phyloP scores from a whole-genome alignment of 1,284 basidiomycete species.

The Microbotryum intermedium region DNA sequence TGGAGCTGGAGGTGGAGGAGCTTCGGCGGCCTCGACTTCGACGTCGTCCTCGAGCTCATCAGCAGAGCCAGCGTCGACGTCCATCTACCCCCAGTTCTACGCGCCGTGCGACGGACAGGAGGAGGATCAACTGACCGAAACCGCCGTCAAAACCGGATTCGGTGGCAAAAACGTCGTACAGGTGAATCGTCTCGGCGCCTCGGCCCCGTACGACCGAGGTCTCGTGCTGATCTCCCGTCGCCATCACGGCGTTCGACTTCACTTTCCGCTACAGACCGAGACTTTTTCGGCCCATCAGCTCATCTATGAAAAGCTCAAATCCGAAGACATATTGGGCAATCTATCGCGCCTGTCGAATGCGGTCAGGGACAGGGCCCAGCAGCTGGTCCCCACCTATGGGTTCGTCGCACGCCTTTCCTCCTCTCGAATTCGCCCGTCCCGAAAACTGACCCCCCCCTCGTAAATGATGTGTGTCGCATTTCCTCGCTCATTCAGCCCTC shows the following conservation, averaged over 20 bases:
- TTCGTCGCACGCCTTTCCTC: slow-evolving; percentile 15
- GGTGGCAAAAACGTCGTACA: slow-evolving; percentile 53
- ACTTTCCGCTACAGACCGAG: slow-evolving; percentile 43
- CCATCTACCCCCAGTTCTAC: slow-evolving; percentile 64
- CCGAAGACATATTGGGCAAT: slow-evolving; percentile 49
- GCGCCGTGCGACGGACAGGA: slow-evolving; percentile 73
- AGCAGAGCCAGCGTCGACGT: neutral
- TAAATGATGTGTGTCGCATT: slow-evolving; percentile 52
- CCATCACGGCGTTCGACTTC: neutral
- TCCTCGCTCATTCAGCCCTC: slow-evolving; percentile 17
- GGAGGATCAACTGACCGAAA: slow-evolving; percentile 71
- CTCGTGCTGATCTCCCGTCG: neutral
- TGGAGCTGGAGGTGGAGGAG: neutral
- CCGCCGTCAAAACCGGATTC: slow-evolving; percentile 72
- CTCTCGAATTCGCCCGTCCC: neutral
- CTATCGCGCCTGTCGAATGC: slow-evolving; percentile 73
- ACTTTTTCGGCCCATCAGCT: slow-evolving; percentile 49
- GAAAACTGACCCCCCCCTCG: slow-evolving; percentile 48
- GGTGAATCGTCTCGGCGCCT: slow-evolving; percentile 42
- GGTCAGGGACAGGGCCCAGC: slow-evolving; percentile 54
- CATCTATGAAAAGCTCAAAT: slow-evolving; percentile 45
- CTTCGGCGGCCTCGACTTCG: no score
- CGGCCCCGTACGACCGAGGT: neutral
- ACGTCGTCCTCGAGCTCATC: neutral
- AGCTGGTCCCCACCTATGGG: slow-evolving; percentile 38